Percentiles rank a stretch among this genome's conserved stretches.
phyloP scores from a whole-genome alignment of 2,329 filamentous ascomycete species.

The Clonostachys chloroleuca region DNA sequence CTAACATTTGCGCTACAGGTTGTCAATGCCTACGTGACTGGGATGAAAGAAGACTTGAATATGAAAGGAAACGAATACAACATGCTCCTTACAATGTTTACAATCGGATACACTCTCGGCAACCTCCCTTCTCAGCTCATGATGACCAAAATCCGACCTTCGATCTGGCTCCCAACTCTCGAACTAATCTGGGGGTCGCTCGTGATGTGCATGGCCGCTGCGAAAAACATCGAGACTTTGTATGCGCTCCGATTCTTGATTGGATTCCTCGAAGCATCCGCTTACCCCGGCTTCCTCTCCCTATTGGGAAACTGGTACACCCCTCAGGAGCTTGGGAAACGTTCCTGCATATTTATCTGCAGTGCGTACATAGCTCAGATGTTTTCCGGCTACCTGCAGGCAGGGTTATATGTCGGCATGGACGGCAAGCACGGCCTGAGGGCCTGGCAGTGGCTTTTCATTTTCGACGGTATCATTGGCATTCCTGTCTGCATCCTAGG shows the following conservation, averaged over 20 bases:
- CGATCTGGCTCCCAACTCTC: conserved; percentile 27
- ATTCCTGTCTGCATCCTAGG: conserved; percentile 22
- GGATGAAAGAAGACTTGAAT: conserved; percentile 43
- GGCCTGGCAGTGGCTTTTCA: conserved; percentile 41
- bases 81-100: conserved; percentile 45
- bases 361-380: conserved; percentile 28
- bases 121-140: conserved; percentile 28
- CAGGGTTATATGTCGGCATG: conserved; percentile 30
- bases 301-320: conserved; percentile 34
- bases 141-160: conserved; percentile 26
- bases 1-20: conserved; percentile 3
- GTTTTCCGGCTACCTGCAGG: conserved; percentile 36
- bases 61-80: conserved; percentile 50
- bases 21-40: conserved; percentile 29
- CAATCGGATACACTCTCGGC: conserved; percentile 51
- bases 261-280: conserved; percentile 25
- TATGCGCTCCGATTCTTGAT: conserved; percentile 31
- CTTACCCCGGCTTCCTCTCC: conserved; percentile 26
- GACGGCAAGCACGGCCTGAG: conserved; percentile 26
- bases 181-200: conserved; percentile 18
- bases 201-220: conserved; percentile 26
- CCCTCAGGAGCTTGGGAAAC: conserved; percentile 30
- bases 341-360: conserved; percentile 31
- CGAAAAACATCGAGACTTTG: conserved; percentile 24
- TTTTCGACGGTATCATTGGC: conserved; percentile 26